Evolutionary conservation across 768 basidiomycete genomes (phyloP), one percentile per base, ranked within the genome.

Genomic region (Boletellus ananiceps): DNA sequence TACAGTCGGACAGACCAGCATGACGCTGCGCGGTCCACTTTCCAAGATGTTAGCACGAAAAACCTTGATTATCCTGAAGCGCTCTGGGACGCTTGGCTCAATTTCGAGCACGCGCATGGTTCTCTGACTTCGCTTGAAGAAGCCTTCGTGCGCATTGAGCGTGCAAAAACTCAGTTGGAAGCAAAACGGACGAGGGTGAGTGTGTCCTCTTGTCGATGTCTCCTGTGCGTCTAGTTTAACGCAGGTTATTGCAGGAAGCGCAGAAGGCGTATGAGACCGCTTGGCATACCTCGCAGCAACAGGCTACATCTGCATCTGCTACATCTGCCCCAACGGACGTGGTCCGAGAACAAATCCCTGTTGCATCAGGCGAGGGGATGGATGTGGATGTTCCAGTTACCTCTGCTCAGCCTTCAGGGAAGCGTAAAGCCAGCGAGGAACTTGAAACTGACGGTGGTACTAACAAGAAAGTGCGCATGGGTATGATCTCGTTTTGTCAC

Each of bases 51-150:
- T 4, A 78, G 82, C 25, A 71, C 74, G 38, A 87, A 86, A 63
- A 80, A 84, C 43, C 58, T 98, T 34, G 95, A 99, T 67, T 98
- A 93, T 86, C 93, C 96, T 0, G 95, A 99, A 66, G 87, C 85
- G 9, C 72, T 98, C 8, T 95, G 90, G 84, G 90, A 93, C 47
- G 85, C 88, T 1, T 95, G 91, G 88, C 61, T 84, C 15, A 69
- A 76, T n/a, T 96, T 97, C 59, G 95, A 97, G 64, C 81, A 90
- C 55, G 69, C 87, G 4, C 76, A 93, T 58, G 95, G 95, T 0
- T 76, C 80, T 19, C 72, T 90, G 13, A 72, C 78, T 25, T 80
- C 83, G 33, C 72, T 90, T 25, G 82, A 89, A 34, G 69, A 71
- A 9, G 80, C 80, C 36, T 62, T 86, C 39, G 79, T 80, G 47